Base-by-base conservation (phyloP, 495 filamentous ascomycete species). In the Aspergillus haitiensis region DNA sequence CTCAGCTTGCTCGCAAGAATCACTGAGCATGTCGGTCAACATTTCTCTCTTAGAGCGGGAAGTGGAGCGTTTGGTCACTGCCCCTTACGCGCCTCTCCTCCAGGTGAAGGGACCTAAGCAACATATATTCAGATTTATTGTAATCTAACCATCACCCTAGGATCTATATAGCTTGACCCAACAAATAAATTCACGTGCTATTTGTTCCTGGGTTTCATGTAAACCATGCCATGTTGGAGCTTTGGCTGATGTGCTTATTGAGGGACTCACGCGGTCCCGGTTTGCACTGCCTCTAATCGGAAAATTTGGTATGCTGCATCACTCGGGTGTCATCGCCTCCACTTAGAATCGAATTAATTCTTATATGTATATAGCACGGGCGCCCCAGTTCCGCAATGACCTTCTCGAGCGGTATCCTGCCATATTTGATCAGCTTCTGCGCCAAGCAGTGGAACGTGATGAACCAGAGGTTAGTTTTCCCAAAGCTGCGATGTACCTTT, bases 161-260 rank as follows among this genome's bases (percentile, higher is more conserved):
- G 71, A 73, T 35, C 66, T 83, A 12, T 59, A 79, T 56, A 62
- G 58, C 7, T 50, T 77, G 8, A 58, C 71, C 1, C 60, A 72
- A 15, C 21, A 62, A 32, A 34, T 56, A 6, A 42, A 70, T 10
- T 12, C 52, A 5, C 18, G 44, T 5, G 55, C 52, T 6, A 53
- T 82, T 4, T 59, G 59, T 5, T 62, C 60, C 0, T 84, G 81
- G 81, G 74, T 71, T 9, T 53, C 64, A 15, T 72, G 67, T 45
- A 82, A 82, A 59, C 72, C 70, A 33, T 82, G 81, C 58, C 77
- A 81, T 56, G 63, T 81, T 18, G 70, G 68, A 2, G 50, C 69
- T 32, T 53, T 84, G 12, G 75, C 66, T 27, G 70, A 75, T 39
- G 64, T 76, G 39, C 59, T 81, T 39, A 65, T 82, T 13, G 79